Evolutionary conservation across 805 yeast genomes (phyloP), one percentile per base, ranked within the genome.

Genomic region (Candida nanaspora): DNA sequence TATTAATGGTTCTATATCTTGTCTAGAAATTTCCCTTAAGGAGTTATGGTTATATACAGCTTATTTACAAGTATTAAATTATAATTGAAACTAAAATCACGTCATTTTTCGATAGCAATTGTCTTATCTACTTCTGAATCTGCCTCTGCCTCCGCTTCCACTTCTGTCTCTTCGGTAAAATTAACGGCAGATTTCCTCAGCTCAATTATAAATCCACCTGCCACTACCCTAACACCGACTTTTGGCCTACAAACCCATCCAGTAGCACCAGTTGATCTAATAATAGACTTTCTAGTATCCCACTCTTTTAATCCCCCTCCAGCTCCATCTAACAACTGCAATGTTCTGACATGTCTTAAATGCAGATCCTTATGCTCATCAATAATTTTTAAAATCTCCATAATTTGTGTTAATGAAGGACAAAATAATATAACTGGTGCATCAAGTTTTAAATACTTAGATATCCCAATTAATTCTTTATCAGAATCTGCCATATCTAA

Each of bases 221-320:
- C 78, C 30, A 66, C 69, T 0, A 67, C 60, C 44, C 65, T 59
- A 2, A 59, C 51, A 0, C 76, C 78, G 21, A 72, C 77, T 48
- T 65, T 68, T 3, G 79, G 79, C 46, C 78, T 57, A 38, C 75
- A 72, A 4, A 72, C 74, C 42, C 63, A 51, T 2, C 65, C 74
- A 4, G 53, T 49, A 30, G 63, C 62, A 2, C 68, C 68, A 2
- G 67, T 63, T 4, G 65, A 62, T 51, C 66, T 61, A n/a, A 69
- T 60, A 2, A 50, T 42, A 1, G 74, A 52, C 29, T 54, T 53
- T 37, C 76, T 53, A 1, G 71, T 56, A 45, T 74, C 77, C 79
- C 79, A 74, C 36, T 69, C 74, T 44, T 70, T 65, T 42, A 73
- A 49, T 0, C 76, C 76, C 19, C 76, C 77, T 2, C 76, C 75